Conservation (phyloP, 352 stramenopile species). For the Phytophthora foliorum region DNA sequence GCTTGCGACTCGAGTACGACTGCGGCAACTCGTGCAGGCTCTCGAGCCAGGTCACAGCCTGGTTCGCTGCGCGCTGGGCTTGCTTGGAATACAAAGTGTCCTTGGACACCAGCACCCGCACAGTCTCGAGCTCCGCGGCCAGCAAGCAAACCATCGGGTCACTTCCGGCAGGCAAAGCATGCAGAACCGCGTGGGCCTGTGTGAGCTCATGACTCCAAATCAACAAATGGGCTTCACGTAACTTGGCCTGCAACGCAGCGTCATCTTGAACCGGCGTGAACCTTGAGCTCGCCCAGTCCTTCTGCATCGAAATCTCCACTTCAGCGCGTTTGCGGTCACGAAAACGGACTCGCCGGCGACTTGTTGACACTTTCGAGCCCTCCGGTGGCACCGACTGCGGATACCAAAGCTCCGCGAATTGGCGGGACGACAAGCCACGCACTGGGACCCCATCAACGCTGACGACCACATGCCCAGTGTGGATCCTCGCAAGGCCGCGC, state of each 20-base stretch:
- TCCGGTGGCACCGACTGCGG: not conserved
- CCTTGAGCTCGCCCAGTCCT: slow-evolving; percentile 23
- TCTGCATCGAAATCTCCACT: slow-evolving; percentile 45
- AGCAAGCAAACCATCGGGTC: slow-evolving; percentile 41
- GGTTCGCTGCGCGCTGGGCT: slow-evolving; percentile 28
- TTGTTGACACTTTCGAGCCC: not conserved
- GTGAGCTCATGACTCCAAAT: slow-evolving; percentile 49
- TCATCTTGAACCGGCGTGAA: slow-evolving; percentile 20
- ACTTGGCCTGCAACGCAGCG: slow-evolving; percentile 18
- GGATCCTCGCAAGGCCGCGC: slow-evolving; percentile 35
- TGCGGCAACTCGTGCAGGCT: slow-evolving; percentile 38
- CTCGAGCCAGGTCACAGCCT: slow-evolving; percentile 43
- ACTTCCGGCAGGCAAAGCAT: slow-evolving; percentile 15
- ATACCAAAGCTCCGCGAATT: slow-evolving; percentile 46
- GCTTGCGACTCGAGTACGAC: slow-evolving; percentile 36
- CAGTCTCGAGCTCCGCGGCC: slow-evolving; percentile 38
- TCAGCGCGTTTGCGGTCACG: slow-evolving; percentile 48
- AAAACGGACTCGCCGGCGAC: slow-evolving; percentile 29
- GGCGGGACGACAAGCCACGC: slow-evolving; percentile 34
- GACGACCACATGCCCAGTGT: slow-evolving; percentile 44
- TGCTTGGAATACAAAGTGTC: slow-evolving; percentile 39
- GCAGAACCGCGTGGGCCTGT: slow-evolving; percentile 16
- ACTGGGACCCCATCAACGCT: slow-evolving; percentile 37
- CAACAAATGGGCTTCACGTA: slow-evolving; percentile 28
- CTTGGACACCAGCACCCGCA: slow-evolving; percentile 53